A percentile compares a stretch with the other conserved stretches of the same genome.
Evolutionary conservation across 2,329 filamentous ascomycete species (phyloP).

Genomic region (Ophiostoma sp.): DNA sequence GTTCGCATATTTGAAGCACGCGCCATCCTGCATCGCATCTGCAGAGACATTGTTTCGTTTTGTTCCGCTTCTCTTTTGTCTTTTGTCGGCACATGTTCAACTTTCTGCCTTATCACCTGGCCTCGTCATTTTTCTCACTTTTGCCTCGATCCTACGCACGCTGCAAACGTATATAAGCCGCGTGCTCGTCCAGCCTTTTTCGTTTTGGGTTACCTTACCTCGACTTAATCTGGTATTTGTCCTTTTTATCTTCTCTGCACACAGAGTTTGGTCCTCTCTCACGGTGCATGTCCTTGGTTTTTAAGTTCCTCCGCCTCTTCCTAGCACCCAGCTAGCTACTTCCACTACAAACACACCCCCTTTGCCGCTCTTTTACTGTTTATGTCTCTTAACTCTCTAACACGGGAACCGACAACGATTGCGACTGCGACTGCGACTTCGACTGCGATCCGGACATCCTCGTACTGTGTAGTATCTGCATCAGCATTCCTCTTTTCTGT

Average conservation of each 20-base stretch:
- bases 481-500: slow-evolving; percentile 7
- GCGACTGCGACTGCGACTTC: not conserved
- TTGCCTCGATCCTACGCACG: not conserved
- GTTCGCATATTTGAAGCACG: slow-evolving; percentile 18
- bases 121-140: not conserved
- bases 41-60: not conserved
- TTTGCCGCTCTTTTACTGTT: slow-evolving; percentile 2
- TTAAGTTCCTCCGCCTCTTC: not conserved
- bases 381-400: not conserved
- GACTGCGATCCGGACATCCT: not conserved
- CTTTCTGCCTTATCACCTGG: no score
- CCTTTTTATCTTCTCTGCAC: not conserved
- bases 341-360: slow-evolving; percentile 9
- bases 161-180: slow-evolving; percentile 15
- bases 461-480: not conserved
- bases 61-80: not conserved
- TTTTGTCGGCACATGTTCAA: not conserved
- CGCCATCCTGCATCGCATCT: slow-evolving; percentile 2
- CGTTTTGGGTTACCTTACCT: not conserved
- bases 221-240: not conserved
- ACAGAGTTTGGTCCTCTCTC: not conserved
- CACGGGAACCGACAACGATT: not conserved
- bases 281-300: not conserved
- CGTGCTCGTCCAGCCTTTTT: not conserved
- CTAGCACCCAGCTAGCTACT: slow-evolving; percentile 4